A percentile compares a stretch with the other conserved stretches of the same genome.
Evolutionary conservation across 2,329 filamentous ascomycete genomes (phyloP).

Genomic region (Tolypocladium capitatum): DNA sequence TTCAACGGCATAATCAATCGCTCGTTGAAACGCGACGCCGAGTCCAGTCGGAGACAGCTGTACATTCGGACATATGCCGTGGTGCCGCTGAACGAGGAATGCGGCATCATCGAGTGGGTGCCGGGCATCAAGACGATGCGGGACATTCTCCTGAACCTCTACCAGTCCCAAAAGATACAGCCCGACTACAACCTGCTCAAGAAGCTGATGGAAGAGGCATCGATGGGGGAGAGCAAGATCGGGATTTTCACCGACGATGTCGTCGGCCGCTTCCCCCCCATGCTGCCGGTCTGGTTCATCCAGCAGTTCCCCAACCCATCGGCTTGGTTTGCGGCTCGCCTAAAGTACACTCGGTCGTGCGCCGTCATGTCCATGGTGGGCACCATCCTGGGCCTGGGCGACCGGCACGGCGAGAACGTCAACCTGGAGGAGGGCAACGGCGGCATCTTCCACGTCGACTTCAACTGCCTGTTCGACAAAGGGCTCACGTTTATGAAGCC

Average conservation of each 20-base stretch:
- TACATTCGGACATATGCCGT: constrained; percentile 97
- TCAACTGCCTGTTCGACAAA: constrained; percentile 99
- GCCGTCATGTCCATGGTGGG: constrained; percentile 99
- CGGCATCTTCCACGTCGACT: constrained; percentile 93
- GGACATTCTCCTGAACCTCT: constrained; percentile 72
- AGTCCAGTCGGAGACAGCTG: constrained; percentile 77
- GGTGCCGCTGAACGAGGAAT: constrained; percentile 92
- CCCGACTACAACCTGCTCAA: constrained; percentile 58
- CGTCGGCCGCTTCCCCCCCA: constrained; percentile 57
- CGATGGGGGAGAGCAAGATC: constrained; percentile 43
- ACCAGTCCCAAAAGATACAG: constrained; percentile 59
- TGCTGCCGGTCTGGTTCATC: constrained; percentile 90
- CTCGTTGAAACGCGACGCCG: constrained; percentile 79
- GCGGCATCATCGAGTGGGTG: constrained; percentile 97
- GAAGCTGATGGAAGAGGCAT: constrained; percentile 49
- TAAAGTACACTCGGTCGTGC: constrained; percentile 83
- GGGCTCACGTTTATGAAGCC: constrained; percentile 90
- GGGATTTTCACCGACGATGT: constrained; percentile 57
- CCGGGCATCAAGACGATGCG: constrained; percentile 88
- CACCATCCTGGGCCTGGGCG: constrained; percentile 82
- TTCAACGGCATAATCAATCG: constrained; percentile 98
- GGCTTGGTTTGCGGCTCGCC: constrained; percentile 77
- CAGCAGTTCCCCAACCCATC: constrained; percentile 89
- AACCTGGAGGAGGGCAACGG: constrained; percentile 88
- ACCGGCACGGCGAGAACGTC: constrained; percentile 95